A percentile compares a stretch with the other conserved stretches of the same genome.
Conservation (phyloP, 2,329 filamentous ascomycete species). For the Gliomastix tumulicola region DNA sequence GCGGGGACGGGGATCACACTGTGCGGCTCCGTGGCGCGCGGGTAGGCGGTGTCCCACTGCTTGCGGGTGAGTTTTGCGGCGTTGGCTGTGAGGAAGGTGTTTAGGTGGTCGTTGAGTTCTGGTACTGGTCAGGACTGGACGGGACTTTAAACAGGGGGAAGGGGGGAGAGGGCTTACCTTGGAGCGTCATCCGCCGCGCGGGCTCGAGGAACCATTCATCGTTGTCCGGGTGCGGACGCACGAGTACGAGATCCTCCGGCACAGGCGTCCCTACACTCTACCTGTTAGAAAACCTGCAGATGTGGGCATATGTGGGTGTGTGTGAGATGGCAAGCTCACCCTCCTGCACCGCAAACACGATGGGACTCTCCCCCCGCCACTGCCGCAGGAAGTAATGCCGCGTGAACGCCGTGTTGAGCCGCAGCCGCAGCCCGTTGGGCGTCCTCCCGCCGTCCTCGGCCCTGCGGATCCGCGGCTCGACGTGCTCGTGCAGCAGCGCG, state of each 20-base stretch:
- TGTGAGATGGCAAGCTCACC: neutral
- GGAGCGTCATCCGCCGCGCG: conserved; percentile 1
- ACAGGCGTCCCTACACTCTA: conserved; percentile 1
- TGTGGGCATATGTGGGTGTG: neutral
- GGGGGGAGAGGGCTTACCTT: neutral
- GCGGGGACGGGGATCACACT: too few relatives aligned
- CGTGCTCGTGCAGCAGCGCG: neutral
- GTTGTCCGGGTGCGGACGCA: neutral
- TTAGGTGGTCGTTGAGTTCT: conserved; percentile 2
- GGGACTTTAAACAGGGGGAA: neutral
- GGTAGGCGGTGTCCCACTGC: conserved; percentile 1
- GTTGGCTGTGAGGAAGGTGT: neutral
- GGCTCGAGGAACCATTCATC: conserved; percentile 1
- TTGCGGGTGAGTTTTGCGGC: neutral
- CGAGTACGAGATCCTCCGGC: conserved; percentile 3
- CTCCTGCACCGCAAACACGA: neutral
- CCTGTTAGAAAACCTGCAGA: too few relatives aligned
- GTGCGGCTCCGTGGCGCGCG: neutral
- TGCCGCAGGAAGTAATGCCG: neutral
- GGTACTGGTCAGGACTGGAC: too few relatives aligned
- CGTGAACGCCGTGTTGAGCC: neutral
- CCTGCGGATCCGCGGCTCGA: neutral
- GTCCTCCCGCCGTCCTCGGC: neutral
- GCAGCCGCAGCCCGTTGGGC: conserved; percentile 1
- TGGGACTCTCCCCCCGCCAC: neutral